Percentiles rank a stretch among this genome's conserved stretches.
phyloP scores from a whole-genome alignment of 371 early-diverging fungal genomes.

The Nematocida major region DNA sequence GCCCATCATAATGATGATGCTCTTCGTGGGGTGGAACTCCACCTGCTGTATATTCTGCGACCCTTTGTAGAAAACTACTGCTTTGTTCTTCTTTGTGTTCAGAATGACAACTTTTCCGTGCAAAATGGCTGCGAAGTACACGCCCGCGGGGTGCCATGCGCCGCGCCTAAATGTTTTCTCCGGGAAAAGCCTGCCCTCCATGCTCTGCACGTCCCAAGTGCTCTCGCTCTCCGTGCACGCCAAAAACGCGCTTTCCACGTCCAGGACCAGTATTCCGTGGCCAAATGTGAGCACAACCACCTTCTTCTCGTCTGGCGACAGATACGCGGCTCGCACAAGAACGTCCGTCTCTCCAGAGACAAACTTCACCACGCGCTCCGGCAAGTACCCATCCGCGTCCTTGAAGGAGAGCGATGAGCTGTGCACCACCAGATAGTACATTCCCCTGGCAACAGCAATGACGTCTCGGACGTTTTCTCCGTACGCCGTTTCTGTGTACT shows the following conservation, averaged over 20 bases:
- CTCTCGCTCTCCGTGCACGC: not conserved
- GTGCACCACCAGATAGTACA: constrained; percentile 31
- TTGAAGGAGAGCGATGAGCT: constrained; percentile 22
- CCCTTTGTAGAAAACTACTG: constrained; percentile 48
- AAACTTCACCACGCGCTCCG: constrained; percentile 3
- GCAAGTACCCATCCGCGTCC: constrained; percentile 17
- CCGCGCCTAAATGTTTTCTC: constrained; percentile 47
- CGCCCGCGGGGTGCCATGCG: constrained; percentile 26
- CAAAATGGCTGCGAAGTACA: constrained; percentile 44
- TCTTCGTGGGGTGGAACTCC: constrained; percentile 49
- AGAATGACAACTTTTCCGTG: constrained; percentile 45
- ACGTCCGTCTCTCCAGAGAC: constrained; percentile 9
- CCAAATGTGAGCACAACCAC: constrained; percentile 33
- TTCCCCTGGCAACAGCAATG: not conserved
- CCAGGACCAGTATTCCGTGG: constrained; percentile 13
- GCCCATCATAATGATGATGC: constrained; percentile 23
- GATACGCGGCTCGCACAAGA: constrained; percentile 13
- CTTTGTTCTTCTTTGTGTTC: constrained; percentile 43
- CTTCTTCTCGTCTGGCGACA: constrained; percentile 45
- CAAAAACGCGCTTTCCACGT: not conserved
- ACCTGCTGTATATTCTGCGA: constrained; percentile 48
- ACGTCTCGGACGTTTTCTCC: constrained; percentile 35
- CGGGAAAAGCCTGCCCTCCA: constrained; percentile 8
- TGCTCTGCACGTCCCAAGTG: not conserved
- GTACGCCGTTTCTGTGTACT: not conserved